Percentiles rank a stretch among this genome's conserved stretches.
Evolutionary conservation across 805 yeast species (phyloP).

Genomic region (Sugiyamaella valdiviana): DNA sequence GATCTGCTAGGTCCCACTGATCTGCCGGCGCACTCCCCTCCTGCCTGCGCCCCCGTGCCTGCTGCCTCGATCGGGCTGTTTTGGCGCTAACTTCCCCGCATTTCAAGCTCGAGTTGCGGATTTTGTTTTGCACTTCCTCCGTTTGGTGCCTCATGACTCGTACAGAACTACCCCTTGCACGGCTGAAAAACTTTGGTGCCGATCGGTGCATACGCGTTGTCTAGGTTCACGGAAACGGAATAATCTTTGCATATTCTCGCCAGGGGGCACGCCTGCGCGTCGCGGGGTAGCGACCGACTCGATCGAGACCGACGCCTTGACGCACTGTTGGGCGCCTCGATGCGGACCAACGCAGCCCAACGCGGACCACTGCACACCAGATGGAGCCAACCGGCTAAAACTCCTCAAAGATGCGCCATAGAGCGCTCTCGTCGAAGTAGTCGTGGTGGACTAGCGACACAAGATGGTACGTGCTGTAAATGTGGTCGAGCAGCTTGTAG

Average conservation of each 20-base stretch:
- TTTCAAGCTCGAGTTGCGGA: not conserved
- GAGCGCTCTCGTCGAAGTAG: conserved; percentile 59
- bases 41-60: no score
- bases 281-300: not conserved
- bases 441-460: conserved; percentile 89
- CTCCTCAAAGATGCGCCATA: conserved; percentile 52
- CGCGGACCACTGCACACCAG: not conserved
- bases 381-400: not conserved
- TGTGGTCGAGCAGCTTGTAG: conserved; percentile 52
- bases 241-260: not conserved
- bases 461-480: conserved; percentile 60
- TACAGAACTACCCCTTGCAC: not conserved
- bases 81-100: not conserved
- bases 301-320: not conserved
- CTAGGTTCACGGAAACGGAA: not conserved
- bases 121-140: not conserved
- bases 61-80: not conserved
- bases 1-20: no score
- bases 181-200: not conserved
- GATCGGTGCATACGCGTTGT: not conserved
- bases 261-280: not conserved
- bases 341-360: not conserved
- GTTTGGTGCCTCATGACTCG: not conserved
- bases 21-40: no score
- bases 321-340: not conserved